Evolutionary conservation across 2,329 filamentous ascomycete genomes (phyloP).

Genomic region (Lecanicillium sp.): DNA sequence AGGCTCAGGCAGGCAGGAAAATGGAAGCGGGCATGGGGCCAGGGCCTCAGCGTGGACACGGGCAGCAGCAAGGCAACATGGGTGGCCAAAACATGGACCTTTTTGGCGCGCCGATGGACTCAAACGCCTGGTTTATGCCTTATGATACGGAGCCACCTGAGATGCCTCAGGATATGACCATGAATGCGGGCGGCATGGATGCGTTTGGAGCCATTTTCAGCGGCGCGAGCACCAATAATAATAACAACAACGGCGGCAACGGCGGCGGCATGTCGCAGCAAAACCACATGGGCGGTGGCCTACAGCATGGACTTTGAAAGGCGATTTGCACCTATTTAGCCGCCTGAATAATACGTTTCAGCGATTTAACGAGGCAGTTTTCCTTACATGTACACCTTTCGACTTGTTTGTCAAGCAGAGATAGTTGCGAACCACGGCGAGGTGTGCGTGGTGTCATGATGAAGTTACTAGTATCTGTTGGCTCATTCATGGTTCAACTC

Average conservation of each 20-base stretch:
- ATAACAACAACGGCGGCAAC: conserved; percentile 4
- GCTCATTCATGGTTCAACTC: no score
- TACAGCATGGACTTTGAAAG: conserved; percentile 6
- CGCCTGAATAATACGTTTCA: no score
- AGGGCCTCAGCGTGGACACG: background rate
- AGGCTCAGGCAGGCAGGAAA: conserved; percentile 1
- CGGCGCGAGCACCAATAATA: background rate
- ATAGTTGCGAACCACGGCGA: no score
- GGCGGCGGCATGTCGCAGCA: conserved; percentile 5
- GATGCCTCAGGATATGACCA: conserved; percentile 38
- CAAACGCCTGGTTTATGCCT: conserved; percentile 81
- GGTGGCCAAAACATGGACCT: conserved; percentile 11
- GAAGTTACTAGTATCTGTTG: no score
- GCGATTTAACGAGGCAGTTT: no score
- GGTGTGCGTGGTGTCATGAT: no score
- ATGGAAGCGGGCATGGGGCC: background rate
- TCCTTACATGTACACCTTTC: no score
- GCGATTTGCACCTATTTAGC: no score
- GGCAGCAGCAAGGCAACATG: conserved; percentile 2
- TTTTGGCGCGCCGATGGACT: conserved; percentile 34
- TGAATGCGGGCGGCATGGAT: conserved; percentile 36
- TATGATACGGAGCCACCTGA: conserved; percentile 82
- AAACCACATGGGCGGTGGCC: conserved; percentile 6
- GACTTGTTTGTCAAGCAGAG: no score
- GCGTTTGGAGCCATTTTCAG: conserved; percentile 41